These are phyloP conservation scores for Lagenidium giganteum DNA, from an alignment of 352 stramenopile genomes.

Conservation along the genomic window DNA sequence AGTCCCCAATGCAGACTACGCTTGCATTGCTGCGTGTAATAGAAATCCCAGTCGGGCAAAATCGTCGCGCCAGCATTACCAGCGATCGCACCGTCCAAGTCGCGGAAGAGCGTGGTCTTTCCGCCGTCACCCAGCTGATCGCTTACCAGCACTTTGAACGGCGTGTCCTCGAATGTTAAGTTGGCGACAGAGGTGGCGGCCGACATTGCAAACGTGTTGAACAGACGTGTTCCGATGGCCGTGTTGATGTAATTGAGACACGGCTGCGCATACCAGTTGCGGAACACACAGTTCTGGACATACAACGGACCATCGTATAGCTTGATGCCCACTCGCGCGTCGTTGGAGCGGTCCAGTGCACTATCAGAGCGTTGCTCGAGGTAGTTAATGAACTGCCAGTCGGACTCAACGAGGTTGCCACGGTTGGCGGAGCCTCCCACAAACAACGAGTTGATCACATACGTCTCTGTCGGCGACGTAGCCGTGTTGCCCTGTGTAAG, in stretches of 20 bases:
- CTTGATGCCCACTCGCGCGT: constrained; percentile 27
- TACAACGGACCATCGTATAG: constrained; percentile 32
- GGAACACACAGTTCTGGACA: constrained; percentile 28
- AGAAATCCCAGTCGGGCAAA: constrained; percentile 29
- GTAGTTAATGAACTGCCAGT: constrained; percentile 31
- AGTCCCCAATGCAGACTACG: constrained; percentile 15
- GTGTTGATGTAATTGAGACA: constrained; percentile 35
- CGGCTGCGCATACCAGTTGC: constrained; percentile 27
- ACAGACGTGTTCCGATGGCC: constrained; percentile 25
- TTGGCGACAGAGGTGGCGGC: constrained; percentile 14
- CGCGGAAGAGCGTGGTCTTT: constrained; percentile 24
- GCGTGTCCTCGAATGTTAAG: constrained; percentile 21
- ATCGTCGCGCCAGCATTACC: constrained; percentile 13
- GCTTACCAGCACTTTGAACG: constrained; percentile 15
- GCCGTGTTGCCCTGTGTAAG: constrained; percentile 28
- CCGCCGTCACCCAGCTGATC: constrained; percentile 26
- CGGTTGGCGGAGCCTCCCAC: constrained; percentile 30
- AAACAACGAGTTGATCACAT: constrained; percentile 29
- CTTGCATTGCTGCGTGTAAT: constrained; percentile 14
- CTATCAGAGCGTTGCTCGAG: constrained; percentile 31
- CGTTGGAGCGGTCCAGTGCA: constrained; percentile 18
- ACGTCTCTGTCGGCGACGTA: constrained; percentile 17
- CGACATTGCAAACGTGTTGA: constrained; percentile 32
- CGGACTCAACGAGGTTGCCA: constrained; percentile 25
- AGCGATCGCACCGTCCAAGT: constrained; percentile 21